Evolutionary conservation across 2,329 filamentous ascomycete species (phyloP), one percentile per base, ranked within the genome.

Genomic region (Hypoxylon sp.): DNA sequence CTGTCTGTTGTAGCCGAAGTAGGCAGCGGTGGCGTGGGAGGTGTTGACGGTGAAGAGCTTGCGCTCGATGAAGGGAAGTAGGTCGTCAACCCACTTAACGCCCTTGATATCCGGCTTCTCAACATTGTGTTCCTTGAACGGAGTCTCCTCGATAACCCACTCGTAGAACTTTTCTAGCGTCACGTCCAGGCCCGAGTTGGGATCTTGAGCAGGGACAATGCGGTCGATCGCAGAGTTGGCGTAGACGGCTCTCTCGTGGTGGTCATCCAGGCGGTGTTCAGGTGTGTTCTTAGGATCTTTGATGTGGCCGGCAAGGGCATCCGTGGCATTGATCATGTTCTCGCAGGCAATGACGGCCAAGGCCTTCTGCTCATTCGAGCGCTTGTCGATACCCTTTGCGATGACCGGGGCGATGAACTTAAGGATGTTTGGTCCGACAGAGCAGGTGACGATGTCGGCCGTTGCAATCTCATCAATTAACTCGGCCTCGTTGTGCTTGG

Each of bases 41-140:
- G 96, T 99, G 87, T 99, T 99, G 86, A 99, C 95, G 20, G 96
- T 99, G 86, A 94, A 99, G 70, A 99, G 90, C 87, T 99, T 99
- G 80, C 96, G 94, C 89, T 99, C 96, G 75, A 99, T 98, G 83
- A 95, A 99, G 61, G 96, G 96, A 77, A 90, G 87, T 28, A 99
- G 88, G 81, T 98, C 86, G 70, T 93, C 89, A 64, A 98, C 96
- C 89, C 93, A 97, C 82, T 97, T 92, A 78, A 98, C 90, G 64
- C 94, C 95, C 71, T 96, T 80, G 75, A 99, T 95, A 16, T 87
- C 81, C 4, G 93, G 94, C 72, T 87, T 85, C 56, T 85, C 84
- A 44, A 70, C 71, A n/a, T 67, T 61, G 42, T 57, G 11, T 16
- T 64, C 69, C 69, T 89, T 85, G 80, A 98, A 97, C 1, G 95